Conservation (phyloP, 1,139 yeast species). For the Hansenula lynferdii region DNA sequence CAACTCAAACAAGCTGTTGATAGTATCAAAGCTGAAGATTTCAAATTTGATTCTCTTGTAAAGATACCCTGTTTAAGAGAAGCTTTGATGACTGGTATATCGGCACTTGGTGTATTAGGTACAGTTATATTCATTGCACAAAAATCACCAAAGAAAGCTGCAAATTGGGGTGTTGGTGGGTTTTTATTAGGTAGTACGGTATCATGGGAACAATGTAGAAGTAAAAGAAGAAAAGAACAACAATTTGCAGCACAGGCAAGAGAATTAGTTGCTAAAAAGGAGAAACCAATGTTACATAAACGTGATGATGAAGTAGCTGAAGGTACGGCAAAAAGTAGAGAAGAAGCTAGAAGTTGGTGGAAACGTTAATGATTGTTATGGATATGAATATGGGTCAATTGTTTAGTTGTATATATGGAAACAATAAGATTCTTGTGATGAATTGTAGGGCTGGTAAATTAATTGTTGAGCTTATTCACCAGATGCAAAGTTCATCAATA, state of each 20-base stretch:
- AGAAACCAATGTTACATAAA: constrained; percentile 32
- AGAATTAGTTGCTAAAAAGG: constrained; percentile 38
- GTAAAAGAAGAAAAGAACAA: constrained; percentile 57
- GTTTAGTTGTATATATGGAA: too few relatives aligned
- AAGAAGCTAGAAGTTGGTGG: constrained; percentile 22
- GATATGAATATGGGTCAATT: background rate
- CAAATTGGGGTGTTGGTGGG: constrained; percentile 84
- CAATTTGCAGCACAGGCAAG: constrained; percentile 56
- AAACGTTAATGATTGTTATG: constrained; percentile 4
- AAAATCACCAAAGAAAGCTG: constrained; percentile 54
- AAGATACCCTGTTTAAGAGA: constrained; percentile 87
- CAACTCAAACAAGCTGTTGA: constrained; percentile 28
- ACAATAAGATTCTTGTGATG: too few relatives aligned
- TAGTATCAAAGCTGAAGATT: constrained; percentile 40
- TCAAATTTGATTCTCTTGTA: constrained; percentile 48
- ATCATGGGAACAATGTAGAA: constrained; percentile 92
- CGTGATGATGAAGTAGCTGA: constrained; percentile 15
- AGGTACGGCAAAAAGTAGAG: constrained; percentile 10
- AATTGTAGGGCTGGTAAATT: too few relatives aligned
- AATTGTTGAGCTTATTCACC: too few relatives aligned
- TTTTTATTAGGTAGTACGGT: constrained; percentile 74
- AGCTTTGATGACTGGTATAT: constrained; percentile 82
- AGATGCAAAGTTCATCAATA: too few relatives aligned
- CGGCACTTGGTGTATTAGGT: constrained; percentile 78
- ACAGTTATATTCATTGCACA: constrained; percentile 68